Evolutionary conservation across 176 grass and related monocot species (phyloP).

Genomic region (Miscanthus lutarioriparius): DNA sequence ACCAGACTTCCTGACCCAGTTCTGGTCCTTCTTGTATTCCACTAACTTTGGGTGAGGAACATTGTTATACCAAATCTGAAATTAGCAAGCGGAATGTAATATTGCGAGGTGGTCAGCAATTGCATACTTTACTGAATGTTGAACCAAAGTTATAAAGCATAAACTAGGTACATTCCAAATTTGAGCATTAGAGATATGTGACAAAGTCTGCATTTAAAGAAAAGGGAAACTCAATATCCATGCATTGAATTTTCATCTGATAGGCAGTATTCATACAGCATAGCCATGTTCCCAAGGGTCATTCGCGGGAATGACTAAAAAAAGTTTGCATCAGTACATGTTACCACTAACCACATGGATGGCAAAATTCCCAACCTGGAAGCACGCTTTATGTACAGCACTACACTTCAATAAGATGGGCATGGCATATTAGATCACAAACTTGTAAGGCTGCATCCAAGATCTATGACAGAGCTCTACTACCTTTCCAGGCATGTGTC

Average conservation of each 20-base stretch:
- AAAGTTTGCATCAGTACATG: background rate
- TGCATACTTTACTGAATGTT: background rate
- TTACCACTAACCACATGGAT: background rate
- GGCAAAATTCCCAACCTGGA: background rate
- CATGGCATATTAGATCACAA: background rate
- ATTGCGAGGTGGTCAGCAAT: constrained; percentile 1
- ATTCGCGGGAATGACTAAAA: background rate
- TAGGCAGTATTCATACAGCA: constrained; percentile 1
- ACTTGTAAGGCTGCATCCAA: constrained; percentile 6
- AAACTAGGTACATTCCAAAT: constrained; percentile 9
- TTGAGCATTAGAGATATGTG: constrained; percentile 9
- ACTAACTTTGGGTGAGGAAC: constrained; percentile 93
- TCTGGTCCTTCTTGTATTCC: constrained; percentile 96
- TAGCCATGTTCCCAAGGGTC: background rate
- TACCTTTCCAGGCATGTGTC: background rate
- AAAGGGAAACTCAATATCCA: background rate
- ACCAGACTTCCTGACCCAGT: constrained; percentile 76
- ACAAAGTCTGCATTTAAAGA: background rate
- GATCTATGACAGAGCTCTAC: constrained; percentile 20
- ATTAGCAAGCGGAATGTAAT: constrained; percentile 16
- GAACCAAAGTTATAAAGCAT: constrained; percentile 7
- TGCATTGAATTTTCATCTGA: background rate
- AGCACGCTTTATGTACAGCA: background rate
- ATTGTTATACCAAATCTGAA: constrained; percentile 96
- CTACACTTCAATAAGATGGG: constrained; percentile 7